phyloP scores from a whole-genome alignment of 2,329 filamentous ascomycete species.

The Ceratocystis ficicola region DNA sequence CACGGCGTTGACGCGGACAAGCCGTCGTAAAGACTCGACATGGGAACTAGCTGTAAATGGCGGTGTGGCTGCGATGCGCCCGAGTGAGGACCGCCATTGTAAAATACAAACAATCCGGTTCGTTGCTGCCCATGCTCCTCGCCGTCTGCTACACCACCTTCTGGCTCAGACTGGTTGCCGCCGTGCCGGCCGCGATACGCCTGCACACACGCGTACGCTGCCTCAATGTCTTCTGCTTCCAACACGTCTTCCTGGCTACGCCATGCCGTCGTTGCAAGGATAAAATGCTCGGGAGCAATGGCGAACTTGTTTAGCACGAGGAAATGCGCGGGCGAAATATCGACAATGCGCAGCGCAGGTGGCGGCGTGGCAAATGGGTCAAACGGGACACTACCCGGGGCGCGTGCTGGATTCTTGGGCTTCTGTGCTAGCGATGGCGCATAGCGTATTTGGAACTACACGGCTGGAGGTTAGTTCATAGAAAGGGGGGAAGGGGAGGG shows the following conservation, averaged over 20 bases:
- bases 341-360: slow-evolving; percentile 41
- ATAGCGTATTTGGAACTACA: slow-evolving; percentile 60
- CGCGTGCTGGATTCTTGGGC: slow-evolving; percentile 36
- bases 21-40: slow-evolving; percentile 49
- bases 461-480: neutral
- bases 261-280: slow-evolving; percentile 53
- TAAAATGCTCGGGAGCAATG: slow-evolving; percentile 58
- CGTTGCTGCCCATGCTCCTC: neutral
- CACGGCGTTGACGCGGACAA: slow-evolving; percentile 33
- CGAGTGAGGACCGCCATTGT: slow-evolving; percentile 56
- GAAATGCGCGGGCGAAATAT: slow-evolving; percentile 43
- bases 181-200: slow-evolving; percentile 36
- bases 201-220: slow-evolving; percentile 48
- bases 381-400: slow-evolving; percentile 30
- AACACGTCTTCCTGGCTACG: slow-evolving; percentile 54
- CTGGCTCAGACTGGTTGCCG: slow-evolving; percentile 23
- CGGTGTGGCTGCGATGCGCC: slow-evolving; percentile 61
- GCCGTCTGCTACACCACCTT: slow-evolving; percentile 25
- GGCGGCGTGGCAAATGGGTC: slow-evolving; percentile 52
- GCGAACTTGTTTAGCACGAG: slow-evolving; percentile 67
- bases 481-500: neutral
- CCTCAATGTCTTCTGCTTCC: slow-evolving; percentile 47
- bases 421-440: slow-evolving; percentile 57
- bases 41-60: slow-evolving; percentile 59
- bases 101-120: slow-evolving; percentile 47